Conservation (phyloP, 306 rosid genomes). For the Dicorynia guianensis region DNA sequence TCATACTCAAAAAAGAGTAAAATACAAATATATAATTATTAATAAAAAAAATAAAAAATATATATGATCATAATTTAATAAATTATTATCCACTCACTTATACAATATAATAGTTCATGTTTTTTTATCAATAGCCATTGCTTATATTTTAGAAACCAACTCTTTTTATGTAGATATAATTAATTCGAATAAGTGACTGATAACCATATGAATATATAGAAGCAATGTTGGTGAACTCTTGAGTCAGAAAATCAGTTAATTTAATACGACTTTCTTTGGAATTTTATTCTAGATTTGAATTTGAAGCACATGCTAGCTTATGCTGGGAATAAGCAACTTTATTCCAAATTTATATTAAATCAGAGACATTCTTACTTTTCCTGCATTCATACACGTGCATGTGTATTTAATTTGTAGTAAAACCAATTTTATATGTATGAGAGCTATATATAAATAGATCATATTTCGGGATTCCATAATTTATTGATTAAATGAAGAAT, state of each 20-base stretch:
- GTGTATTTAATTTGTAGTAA: neutral
- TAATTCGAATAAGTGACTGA: too few relatives aligned
- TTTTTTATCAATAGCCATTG: too few relatives aligned
- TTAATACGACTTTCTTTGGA: neutral
- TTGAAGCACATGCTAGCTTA: conserved; percentile 30
- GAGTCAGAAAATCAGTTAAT: neutral
- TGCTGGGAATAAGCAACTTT: conserved; percentile 46
- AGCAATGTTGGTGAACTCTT: too few relatives aligned
- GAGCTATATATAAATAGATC: neutral
- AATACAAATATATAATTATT: too few relatives aligned
- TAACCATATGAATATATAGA: too few relatives aligned
- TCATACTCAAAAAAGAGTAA: too few relatives aligned
- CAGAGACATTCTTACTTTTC: conserved; percentile 6
- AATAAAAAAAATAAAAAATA: too few relatives aligned
- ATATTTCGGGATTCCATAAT: conserved; percentile 5
- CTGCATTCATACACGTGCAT: conserved; percentile 35
- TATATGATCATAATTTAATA: too few relatives aligned
- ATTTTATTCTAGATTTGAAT: conserved; percentile 21
- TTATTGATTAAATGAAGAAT: conserved; percentile 17
- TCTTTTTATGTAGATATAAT: too few relatives aligned
- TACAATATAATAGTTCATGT: too few relatives aligned
- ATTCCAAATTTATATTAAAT: conserved; percentile 36
- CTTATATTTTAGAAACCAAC: too few relatives aligned
- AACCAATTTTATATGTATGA: neutral
- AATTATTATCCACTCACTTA: too few relatives aligned